phyloP scores from a whole-genome alignment of 2,329 filamentous ascomycete species.

The Macrophomina tecta region DNA sequence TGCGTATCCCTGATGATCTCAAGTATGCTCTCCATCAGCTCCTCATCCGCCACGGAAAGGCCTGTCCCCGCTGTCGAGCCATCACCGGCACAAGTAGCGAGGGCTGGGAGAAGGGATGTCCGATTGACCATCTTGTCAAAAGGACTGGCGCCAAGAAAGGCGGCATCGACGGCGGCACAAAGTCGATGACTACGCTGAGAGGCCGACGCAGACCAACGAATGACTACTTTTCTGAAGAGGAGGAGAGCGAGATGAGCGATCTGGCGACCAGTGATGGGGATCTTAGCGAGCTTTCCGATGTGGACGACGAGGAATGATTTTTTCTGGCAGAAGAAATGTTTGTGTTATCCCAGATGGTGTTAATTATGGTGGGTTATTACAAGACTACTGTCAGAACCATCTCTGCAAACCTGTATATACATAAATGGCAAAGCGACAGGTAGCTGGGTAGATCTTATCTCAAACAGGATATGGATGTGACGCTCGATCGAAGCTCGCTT shows the following conservation, averaged over 20 bases:
- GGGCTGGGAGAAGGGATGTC: conserved; percentile 68
- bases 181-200: not conserved
- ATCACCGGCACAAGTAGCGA: conserved; percentile 65
- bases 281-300: not conserved
- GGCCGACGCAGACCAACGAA: conserved; percentile 10
- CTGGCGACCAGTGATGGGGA: conserved; percentile 12
- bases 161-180: conserved; percentile 29
- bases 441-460: too few species aligned
- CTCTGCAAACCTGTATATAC: too few species aligned
- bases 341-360: not conserved
- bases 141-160: conserved; percentile 62
- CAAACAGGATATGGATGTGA: too few species aligned
- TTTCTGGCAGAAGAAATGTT: not conserved
- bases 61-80: conserved; percentile 65
- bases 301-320: conserved; percentile 18
- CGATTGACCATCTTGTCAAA: conserved; percentile 67
- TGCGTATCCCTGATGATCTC: conserved; percentile 64
- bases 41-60: conserved; percentile 67
- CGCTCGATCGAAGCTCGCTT: too few species aligned
- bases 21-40: conserved; percentile 69
- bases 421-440: too few species aligned
- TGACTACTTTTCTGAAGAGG: not conserved
- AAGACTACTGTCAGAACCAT: too few species aligned
- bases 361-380: too few species aligned
- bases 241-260: conserved; percentile 23